Evolutionary conservation across 495 filamentous ascomycete species (phyloP), one percentile per base, ranked within the genome.

Genomic region (Trichocladium uniseriatum): DNA sequence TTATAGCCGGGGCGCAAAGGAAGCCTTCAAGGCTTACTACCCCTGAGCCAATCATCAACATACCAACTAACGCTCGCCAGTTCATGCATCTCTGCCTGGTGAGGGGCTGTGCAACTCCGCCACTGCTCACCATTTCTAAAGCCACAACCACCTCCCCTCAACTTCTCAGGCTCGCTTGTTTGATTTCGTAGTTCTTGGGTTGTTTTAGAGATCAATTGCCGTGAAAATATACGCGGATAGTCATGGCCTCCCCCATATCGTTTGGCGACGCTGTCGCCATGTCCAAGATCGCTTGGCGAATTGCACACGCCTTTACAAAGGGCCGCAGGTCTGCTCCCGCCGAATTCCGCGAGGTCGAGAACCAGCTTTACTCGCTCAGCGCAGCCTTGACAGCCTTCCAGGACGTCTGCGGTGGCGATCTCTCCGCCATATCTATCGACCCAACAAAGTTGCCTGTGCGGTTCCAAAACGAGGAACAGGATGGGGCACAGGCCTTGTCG

Each of bases 311-410:
- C 19, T 53, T 56, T 29, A 48, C 54, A 6, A 52, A 42, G 5
- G 54, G 54, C 10, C 39, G 39, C 18, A 39, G 45, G 13, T 56
- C 54, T 21, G 49, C 54, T 5, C 54, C 54, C 19, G 38, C 45
- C 8, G 54, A 56, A 35, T 52, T 56, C 16, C 44, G 54, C 1
- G 49, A 56, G 41, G 49, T 56, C 21, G 54, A 56, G 22, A 56
- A 56, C 39, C 54, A 56, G 21, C 49, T 56, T 0, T 45, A 49
- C 32, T 52, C 54, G 3, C 49, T 56, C 28, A 53, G 54, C 28
- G 35, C 54, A n/a, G 40, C 45, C 15, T 40, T 56, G 20, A 9
- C 40, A 0, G 48, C 48, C 15, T 45, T 52, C 27, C 29, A 45
- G 14, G 44, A 48, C 22, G 31, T 32, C 35, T 44, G 40, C 19